These are phyloP conservation scores for Testicularia cyperi DNA, from an alignment of 1,284 basidiomycete species.

Conservation along the genomic window DNA sequence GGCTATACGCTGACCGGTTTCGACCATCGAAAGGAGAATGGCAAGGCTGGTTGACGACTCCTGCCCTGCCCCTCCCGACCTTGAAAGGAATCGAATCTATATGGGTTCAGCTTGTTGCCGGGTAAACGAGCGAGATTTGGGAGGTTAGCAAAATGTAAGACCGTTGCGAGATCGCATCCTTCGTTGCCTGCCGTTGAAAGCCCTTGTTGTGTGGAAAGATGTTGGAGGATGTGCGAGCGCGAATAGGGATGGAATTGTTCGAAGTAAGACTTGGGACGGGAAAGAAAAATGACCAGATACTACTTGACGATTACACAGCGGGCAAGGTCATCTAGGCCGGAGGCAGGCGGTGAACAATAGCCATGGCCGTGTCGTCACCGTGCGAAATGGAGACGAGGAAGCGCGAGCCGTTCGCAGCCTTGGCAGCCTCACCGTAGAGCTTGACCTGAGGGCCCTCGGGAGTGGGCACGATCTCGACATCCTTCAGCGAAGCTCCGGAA, in stretches of 20 bases:
- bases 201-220: neutral
- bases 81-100: neutral
- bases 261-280: neutral
- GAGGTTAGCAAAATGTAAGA: neutral
- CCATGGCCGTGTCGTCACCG: constrained; percentile 58
- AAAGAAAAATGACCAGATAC: neutral
- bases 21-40: no score
- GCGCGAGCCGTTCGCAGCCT: constrained; percentile 69
- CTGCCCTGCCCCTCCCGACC: constrained; percentile 23
- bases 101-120: neutral
- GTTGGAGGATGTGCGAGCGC: neutral
- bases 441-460: constrained; percentile 70
- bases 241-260: neutral
- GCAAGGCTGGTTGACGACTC: constrained; percentile 42
- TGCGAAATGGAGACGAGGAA: constrained; percentile 87
- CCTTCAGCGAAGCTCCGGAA: constrained; percentile 87
- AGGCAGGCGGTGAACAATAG: constrained; percentile 47
- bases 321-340: constrained; percentile 17
- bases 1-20: no score
- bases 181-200: neutral
- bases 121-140: neutral
- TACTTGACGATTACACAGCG: neutral
- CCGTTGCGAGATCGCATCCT: neutral
- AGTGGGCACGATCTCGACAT: constrained; percentile 87
- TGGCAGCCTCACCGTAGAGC: constrained; percentile 64